phyloP scores from a whole-genome alignment of 2,329 filamentous ascomycete genomes.

The Septoria petroselini region DNA sequence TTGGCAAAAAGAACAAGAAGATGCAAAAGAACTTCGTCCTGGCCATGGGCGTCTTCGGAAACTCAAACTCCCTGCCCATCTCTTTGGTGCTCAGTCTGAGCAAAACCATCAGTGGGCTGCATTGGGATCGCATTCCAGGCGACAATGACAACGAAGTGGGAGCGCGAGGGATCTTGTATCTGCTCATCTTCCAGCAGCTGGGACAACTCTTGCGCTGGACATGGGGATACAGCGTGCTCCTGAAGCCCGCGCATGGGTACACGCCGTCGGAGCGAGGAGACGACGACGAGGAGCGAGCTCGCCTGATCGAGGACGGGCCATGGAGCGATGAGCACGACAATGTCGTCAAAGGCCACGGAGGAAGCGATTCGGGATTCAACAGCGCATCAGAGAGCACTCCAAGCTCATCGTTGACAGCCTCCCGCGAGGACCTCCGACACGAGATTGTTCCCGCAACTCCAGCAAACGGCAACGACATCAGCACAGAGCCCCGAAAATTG shows the following conservation, averaged over 20 bases:
- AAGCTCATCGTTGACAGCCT: conserved; percentile 30
- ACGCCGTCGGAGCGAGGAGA: conserved; percentile 63
- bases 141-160: conserved; percentile 95
- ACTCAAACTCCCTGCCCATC: conserved; percentile 96
- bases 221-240: conserved; percentile 92
- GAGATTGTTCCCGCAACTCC: conserved; percentile 42
- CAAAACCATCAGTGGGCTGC: conserved; percentile 83
- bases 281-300: conserved; percentile 41
- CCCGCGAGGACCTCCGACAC: conserved; percentile 19
- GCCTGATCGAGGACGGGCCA: conserved; percentile 49
- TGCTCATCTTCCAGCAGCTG: conserved; percentile 95
- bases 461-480: conserved; percentile 48
- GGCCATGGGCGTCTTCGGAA: conserved; percentile 96
- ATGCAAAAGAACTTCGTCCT: conserved; percentile 90
- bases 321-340: conserved; percentile 52
- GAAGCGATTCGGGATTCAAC: conserved; percentile 45
- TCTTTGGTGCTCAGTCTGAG: conserved; percentile 92
- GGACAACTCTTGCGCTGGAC: conserved; percentile 95
- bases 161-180: conserved; percentile 88
- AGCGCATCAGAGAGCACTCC: conserved; percentile 46
- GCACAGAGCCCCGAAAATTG: conserved; percentile 40
- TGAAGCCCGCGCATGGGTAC: conserved; percentile 79
- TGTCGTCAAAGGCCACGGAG: conserved; percentile 15
- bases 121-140: conserved; percentile 86
- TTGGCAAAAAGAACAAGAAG: conserved; percentile 53